Percentiles rank a stretch among this genome's conserved stretches.
These are phyloP conservation scores for Amanita subjunquillea DNA, from an alignment of 768 basidiomycete species.

Conservation along the genomic window DNA sequence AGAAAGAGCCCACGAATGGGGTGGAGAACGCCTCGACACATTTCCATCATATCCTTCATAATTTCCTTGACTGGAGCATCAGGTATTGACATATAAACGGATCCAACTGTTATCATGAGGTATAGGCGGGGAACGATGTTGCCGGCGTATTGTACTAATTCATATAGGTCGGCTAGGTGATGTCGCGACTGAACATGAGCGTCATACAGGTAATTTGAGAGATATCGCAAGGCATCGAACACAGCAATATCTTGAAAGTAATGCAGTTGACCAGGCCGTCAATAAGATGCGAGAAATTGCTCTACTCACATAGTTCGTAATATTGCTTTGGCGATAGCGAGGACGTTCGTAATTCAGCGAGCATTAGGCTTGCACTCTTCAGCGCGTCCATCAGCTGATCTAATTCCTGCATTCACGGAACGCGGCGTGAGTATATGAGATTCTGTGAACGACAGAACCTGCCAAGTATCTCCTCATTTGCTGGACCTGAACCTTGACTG, in stretches of 20 bases:
- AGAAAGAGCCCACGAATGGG: slow-evolving; percentile 96
- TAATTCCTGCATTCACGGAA: slow-evolving; percentile 49
- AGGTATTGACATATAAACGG: slow-evolving; percentile 97
- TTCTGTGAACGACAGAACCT: slow-evolving; percentile 18
- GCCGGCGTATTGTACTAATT: slow-evolving; percentile 98
- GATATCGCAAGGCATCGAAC: slow-evolving; percentile 90
- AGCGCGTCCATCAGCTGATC: slow-evolving; percentile 99
- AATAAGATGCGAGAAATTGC: neutral
- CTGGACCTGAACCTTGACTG: slow-evolving; percentile 84
- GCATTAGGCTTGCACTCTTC: slow-evolving; percentile 95
- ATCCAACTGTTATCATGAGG: slow-evolving; percentile 99
- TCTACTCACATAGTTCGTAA: slow-evolving; percentile 83
- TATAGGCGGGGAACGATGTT: slow-evolving; percentile 91
- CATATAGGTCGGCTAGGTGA: slow-evolving; percentile 96
- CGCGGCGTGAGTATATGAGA: slow-evolving; percentile 2
- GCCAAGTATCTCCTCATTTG: slow-evolving; percentile 94
- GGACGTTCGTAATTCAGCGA: slow-evolving; percentile 90
- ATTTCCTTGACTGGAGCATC: slow-evolving; percentile 98
- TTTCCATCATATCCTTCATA: slow-evolving; percentile 99
- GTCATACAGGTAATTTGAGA: slow-evolving; percentile 94
- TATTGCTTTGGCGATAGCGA: slow-evolving; percentile 95
- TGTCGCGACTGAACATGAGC: slow-evolving; percentile 88
- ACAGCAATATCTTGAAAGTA: slow-evolving; percentile 82
- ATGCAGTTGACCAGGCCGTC: neutral
- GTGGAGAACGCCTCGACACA: slow-evolving; percentile 94